Percentiles rank a stretch among this genome's conserved stretches.
phyloP scores from a whole-genome alignment of 345 rosid genomes.

The Alliaria petiolata region DNA sequence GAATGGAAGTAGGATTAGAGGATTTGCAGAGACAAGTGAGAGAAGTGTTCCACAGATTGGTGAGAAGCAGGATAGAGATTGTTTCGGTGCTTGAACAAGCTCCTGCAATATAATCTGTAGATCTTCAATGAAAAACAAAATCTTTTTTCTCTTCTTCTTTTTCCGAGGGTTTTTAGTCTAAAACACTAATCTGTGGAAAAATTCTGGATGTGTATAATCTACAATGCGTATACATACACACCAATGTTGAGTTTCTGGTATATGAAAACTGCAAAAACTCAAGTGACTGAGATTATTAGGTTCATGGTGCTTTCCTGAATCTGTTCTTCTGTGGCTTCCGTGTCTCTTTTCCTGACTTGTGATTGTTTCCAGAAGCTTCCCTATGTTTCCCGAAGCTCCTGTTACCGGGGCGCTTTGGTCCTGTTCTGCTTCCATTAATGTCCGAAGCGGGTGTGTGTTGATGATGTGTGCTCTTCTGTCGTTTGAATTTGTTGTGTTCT shows the following conservation, averaged over 20 bases:
- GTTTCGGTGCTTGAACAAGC: slow-evolving; percentile 53
- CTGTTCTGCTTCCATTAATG: slow-evolving; percentile 17
- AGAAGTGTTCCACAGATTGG: slow-evolving; percentile 82
- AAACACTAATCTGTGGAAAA: background rate
- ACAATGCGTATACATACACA: slow-evolving; percentile 23
- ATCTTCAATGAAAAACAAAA: slow-evolving; percentile 2
- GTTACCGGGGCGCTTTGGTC: slow-evolving; percentile 18
- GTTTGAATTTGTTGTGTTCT: slow-evolving; percentile 27
- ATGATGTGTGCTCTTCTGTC: slow-evolving; percentile 19
- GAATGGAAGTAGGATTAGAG: slow-evolving; percentile 74
- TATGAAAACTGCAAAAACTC: slow-evolving; percentile 11
- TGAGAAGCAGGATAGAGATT: slow-evolving; percentile 73
- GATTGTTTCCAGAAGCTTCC: slow-evolving; percentile 28
- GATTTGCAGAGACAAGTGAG: slow-evolving; percentile 83
- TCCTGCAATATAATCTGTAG: slow-evolving; percentile 14
- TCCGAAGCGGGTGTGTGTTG: slow-evolving; percentile 18
- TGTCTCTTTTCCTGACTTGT: slow-evolving; percentile 17
- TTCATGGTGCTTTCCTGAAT: slow-evolving; percentile 26
- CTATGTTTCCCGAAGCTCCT: slow-evolving; percentile 27
- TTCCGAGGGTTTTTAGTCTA: background rate
- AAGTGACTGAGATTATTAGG: slow-evolving; percentile 1
- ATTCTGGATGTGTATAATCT: slow-evolving; percentile 25
- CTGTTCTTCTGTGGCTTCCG: slow-evolving; percentile 30
- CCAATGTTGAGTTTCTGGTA: slow-evolving; percentile 15
- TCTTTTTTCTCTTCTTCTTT: background rate